Base-by-base conservation (phyloP, 129 eudicot species). In the Flaveria trinervia region DNA sequence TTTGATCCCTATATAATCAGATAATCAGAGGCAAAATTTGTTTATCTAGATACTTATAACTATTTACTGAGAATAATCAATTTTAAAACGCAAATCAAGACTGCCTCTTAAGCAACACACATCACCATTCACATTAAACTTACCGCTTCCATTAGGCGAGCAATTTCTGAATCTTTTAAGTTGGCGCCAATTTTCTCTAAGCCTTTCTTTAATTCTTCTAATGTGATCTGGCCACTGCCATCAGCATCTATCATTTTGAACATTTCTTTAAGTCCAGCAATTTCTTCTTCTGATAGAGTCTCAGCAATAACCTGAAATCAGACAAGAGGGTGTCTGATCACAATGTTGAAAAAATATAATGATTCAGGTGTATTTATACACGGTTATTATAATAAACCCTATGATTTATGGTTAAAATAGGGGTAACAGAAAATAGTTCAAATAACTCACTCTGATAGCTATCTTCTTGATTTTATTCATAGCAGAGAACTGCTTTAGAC, bases 391-490 rank as follows among this genome's bases (percentile, higher is more conserved):
- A 20, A 59, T 70, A 6, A 50, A 50, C 66, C 10, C 57, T 11
- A 67, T 68, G 33, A 55, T 22, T 16, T 54, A 43, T 41, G 45
- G 56, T 55, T 36, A 43, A 46, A 18, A 59, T 2, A 74, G 36
- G 18, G 65, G 14, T 64, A 71, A 17, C 44, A 69, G 41, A 60
- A 41, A 55, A 72, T 28, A 50, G 11, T 76, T 44, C 12, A 3
- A 74, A 71, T 20, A 48, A 51, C 92, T 76, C 56, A 90, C 98
- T 83, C 92, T 92, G 50, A 90, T 92, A 14, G 98, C 98, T 75
- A 92, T 92, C 89, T 92, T 92, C 84, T 92, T 92, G 52, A 92
- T 81, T 78, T 86, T 93, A 82, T 93, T 90, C 98, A 90, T 90
- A 48, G 96, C 97, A 26, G 98, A 93, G 68, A 93, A 93, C 81